Base-by-base conservation (phyloP, 2,329 filamentous ascomycete species). In the Dactylella cylindrospora region DNA sequence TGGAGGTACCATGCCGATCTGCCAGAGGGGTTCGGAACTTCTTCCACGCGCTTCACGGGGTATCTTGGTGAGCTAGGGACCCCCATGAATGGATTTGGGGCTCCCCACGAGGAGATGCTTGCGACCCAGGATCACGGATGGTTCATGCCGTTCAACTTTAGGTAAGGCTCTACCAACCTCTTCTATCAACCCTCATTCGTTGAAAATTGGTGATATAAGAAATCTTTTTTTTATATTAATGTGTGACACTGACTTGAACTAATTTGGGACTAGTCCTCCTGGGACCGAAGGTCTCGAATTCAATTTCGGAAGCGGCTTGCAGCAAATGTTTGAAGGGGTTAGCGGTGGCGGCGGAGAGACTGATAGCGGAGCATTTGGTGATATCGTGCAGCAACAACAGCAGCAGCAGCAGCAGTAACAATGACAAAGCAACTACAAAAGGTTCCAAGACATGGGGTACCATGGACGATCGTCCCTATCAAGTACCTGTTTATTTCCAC, bases 321-420 rank as follows among this genome's bases (percentile, higher is more conserved):
- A 62, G 36, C 57, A 62, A 22, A 62, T 62, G 57, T 62, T 62
- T 52, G 57, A 62, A 54, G 57, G 57, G 57, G 49, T 62, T 26
- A 49, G 49, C 29, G 31, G 36, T 38, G 33, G 47, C 36, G 47
- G 33, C 28, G 31, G 38, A 43, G 57, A 45, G 31, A n/a, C 35
- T 38, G 49, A 49, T 8, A 40, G 33, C 36, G 43, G 17, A 23
- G 10, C 49, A 31, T 44, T 62, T 44, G 50, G 49, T 44, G 57
- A 62, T 36, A 62, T 62, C 29, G 57, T 53, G 19, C 57, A 39
- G n/a, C 47, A 54, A 19, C 50, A 53, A 13, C 49, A 52, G 12
- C 49, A 39, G 12, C 49, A 43, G 29, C 49, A 47, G 8, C 4
- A 38, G 33, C 12, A 19, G 33, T 38, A 9, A 19, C 15, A 19